Base-by-base conservation (phyloP, 495 filamentous ascomycete species). In the Neurospora tetrasperma region DNA sequence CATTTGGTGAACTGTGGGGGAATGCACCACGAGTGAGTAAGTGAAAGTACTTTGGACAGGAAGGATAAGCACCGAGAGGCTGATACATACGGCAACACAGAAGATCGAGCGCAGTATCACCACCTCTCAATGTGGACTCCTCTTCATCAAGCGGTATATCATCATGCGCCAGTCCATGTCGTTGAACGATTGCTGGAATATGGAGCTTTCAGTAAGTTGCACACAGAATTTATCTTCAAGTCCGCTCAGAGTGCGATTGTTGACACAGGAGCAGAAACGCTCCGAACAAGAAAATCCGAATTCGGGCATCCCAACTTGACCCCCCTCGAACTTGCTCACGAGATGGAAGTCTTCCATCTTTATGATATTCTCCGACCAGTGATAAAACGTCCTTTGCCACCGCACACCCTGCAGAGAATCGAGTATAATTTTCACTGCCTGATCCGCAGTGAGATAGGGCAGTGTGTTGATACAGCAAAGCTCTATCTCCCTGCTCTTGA, bases 181-280 rank as follows among this genome's bases (percentile, higher is more conserved):
- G 31, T 54, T n/a, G 41, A 71, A 0, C n/a, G 35, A n/a, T 38
- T 71, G 23, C 16, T 71, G 16, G 42, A 66, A 14, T 46, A 46
- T 38, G 70, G 70, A 5, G 42, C 70, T 46, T 71, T 46, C 70
- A 71, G 70, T 71, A 71, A 31, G 69, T 62, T 10, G 11, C 20
- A 14, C 27, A 31, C 12, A 18, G 4, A 6, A 9, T 5, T 31
- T 71, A 18, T 18, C 2, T 23, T 6, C n/a, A n/a, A 43, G 23
- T 16, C 40, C 27, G 12, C 70, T 43, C 20, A 7, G 16, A 2
- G 1, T 5, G 6, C 43, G 48, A 18, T 35, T 35, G 27, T 66
- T 66, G 14, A 66, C 54, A 18, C 1, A 8, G 7, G 23, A 43
- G 18, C 70, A 71, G 41, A 43, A 43, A 71, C 70, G 5, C 40